Evolutionary conservation across 441 rosid species (phyloP), one percentile per base, ranked within the genome.

Genomic region (Populus hybrid): DNA sequence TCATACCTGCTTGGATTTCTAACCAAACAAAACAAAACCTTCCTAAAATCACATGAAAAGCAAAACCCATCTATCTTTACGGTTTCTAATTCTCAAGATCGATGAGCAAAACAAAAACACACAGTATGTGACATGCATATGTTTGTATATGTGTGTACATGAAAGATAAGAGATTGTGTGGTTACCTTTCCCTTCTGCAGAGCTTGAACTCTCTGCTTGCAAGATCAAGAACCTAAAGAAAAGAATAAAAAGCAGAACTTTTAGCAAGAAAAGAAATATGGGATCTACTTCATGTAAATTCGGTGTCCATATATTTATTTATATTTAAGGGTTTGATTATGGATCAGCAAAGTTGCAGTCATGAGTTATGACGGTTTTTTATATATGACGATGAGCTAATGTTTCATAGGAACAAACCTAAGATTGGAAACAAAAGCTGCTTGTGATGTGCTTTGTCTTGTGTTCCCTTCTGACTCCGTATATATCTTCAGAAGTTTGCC

Each of bases 351-450:
- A 16, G 34, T 67, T 69, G 20, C 64, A 20, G 80, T 28, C 64
- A 70, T 10, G 59, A 73, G 64, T 38, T 71, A 67, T 46, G 78
- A 61, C 38, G 34, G 11, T 63, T 71, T 21, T 36, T 11, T 3
- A 30, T 10, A 30, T 12, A 0, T 36, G 6, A 6, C 23, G 7
- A 2, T 9, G 7, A 16, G 53, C 14, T 64, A 30, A 74, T 76
- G 36, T 66, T 70, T 64, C 69, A 12, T 23, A n/a, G 34, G 81
- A 81, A 79, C 80, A 30, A 69, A 77, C 81, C 80, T 77, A 36
- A 69, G 32, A 67, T 73, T 35, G 72, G 35, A 75, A 78, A 80
- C 69, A 35, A 75, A 80, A 81, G 78, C 78, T 50, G 71, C 30
- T 69, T 71, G 63, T 74, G 68, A 6, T 24, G 16, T 30, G 32